Base-by-base conservation (phyloP, 768 basidiomycete genomes). In the Tricholoma flavovirens region DNA sequence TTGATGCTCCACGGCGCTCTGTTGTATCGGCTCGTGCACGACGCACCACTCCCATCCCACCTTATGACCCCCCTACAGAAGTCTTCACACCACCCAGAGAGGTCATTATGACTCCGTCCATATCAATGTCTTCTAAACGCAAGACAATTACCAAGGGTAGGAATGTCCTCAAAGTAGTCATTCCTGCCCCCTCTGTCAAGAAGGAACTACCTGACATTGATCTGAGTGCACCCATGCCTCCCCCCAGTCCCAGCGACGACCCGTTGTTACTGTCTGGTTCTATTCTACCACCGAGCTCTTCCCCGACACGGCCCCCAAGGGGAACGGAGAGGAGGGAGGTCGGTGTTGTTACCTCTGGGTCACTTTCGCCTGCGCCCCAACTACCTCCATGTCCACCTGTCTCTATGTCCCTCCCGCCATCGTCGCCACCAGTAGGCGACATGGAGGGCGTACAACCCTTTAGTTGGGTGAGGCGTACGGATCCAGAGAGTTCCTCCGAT, bases 201-300 rank as follows among this genome's bases (percentile, higher is more conserved):
- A 80, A 73, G 55, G 88, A 90, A 62, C 77, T 80, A 4, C 87
- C 87, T 0, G 80, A 81, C 15, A 73, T 88, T 59, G 81, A 88
- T 62, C 69, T 87, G 26, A 75, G 66, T 49, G 74, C 65, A 12
- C 83, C 84, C 4, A 76, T 83, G 62, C 83, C 86, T 7, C 90
- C 89, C 0, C 75, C 87, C 0, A 88, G 86, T 53, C 89, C 89
- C 2, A 81, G 81, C 0, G 89, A 91, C 35, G 89, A 91, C 62
- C 89, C 89, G 0, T 67, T 91, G 0, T 71, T 91, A 2, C 74
- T 91, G 26, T 77, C 76, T 45, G 82, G 77, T 3, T 72, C 73
- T 10, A 63, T 72, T n/a, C 64, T 70, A 51, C 62, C 66, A 22
- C 56, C 52, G 30, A 62, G 65, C 38, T 69, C 64, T 10, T 67